Conservation (phyloP, 2,329 filamentous ascomycete genomes). For the Fusarium buharicum region DNA sequence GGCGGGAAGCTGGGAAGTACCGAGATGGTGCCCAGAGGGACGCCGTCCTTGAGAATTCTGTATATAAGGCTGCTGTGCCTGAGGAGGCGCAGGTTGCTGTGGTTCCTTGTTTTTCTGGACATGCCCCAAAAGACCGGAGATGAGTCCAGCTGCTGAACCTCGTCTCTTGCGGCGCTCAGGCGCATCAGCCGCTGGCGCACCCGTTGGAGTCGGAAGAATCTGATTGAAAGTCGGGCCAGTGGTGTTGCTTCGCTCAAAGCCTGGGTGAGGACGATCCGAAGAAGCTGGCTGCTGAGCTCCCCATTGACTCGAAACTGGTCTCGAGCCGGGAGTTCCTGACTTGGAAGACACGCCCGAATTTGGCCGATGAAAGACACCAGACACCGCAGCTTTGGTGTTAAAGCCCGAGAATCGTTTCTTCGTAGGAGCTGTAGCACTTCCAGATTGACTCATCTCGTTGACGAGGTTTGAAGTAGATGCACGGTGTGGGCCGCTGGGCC, state of each 20-base stretch:
- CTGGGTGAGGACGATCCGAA: constrained; percentile 30
- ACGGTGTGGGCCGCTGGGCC: constrained; percentile 31
- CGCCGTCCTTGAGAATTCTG: constrained; percentile 22
- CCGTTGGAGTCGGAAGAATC: constrained; percentile 15
- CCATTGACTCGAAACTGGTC: constrained; percentile 32
- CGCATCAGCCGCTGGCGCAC: constrained; percentile 10
- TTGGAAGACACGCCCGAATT: constrained; percentile 28
- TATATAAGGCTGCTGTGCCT: constrained; percentile 26
- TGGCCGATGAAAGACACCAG: constrained; percentile 45
- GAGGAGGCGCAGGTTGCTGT: constrained; percentile 10
- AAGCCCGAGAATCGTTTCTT: constrained; percentile 61
- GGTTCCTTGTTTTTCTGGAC: constrained; percentile 36
- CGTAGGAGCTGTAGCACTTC: constrained; percentile 21
- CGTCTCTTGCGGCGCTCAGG: constrained; percentile 44
- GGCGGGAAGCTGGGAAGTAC: constrained; percentile 1
- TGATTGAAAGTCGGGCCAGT: constrained; percentile 35
- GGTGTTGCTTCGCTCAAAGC: constrained; percentile 41
- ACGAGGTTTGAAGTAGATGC: constrained; percentile 41
- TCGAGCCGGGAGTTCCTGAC: constrained; percentile 32
- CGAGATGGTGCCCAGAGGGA: constrained; percentile 18
- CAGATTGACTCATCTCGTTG: constrained; percentile 31
- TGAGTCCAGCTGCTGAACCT: constrained; percentile 46
- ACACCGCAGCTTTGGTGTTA: constrained; percentile 47
- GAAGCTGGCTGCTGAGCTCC: constrained; percentile 22
- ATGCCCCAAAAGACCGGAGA: constrained; percentile 47